phyloP scores from a whole-genome alignment of 2,329 filamentous ascomycete species.

The Juglanconis juglandina region DNA sequence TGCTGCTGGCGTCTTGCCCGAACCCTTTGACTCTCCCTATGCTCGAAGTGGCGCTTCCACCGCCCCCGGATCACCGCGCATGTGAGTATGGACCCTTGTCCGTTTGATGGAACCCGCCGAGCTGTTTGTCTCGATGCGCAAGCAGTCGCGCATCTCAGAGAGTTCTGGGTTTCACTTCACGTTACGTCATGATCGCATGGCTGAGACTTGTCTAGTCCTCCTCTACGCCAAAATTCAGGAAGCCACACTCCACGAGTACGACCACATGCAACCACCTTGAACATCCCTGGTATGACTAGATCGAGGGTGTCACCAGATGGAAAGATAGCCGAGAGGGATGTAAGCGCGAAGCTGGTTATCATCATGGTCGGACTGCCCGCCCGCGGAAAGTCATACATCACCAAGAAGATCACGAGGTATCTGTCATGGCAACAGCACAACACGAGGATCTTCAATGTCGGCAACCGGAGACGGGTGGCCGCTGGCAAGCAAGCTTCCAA shows the following conservation, averaged over 20 bases:
- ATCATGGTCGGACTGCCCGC: constrained; percentile 97
- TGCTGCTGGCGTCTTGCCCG: constrained; percentile 31
- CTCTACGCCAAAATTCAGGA: constrained; percentile 70
- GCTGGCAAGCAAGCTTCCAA: constrained; percentile 48
- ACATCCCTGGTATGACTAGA: constrained; percentile 93
- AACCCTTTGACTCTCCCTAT: constrained; percentile 50
- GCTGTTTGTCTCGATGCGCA: neutral
- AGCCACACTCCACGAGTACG: constrained; percentile 73
- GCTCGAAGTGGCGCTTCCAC: constrained; percentile 57
- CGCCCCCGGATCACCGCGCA: constrained; percentile 55
- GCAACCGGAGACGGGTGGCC: constrained; percentile 79
- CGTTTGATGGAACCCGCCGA: neutral
- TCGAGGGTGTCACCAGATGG: constrained; percentile 95
- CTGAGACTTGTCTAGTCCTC: constrained; percentile 46
- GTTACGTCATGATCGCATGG: constrained; percentile 21
- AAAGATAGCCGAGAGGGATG: constrained; percentile 86
- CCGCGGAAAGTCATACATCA: constrained; percentile 96
- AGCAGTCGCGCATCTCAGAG: constrained; percentile 3
- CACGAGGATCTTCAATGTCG: constrained; percentile 95
- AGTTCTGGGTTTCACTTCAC: constrained; percentile 3
- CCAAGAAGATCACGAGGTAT: constrained; percentile 94
- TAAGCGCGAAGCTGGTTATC: constrained; percentile 94
- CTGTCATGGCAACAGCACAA: constrained; percentile 97
- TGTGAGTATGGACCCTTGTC: constrained; percentile 40
- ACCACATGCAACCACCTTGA: constrained; percentile 86